Base-by-base conservation (phyloP, 805 yeast species). In the Candida silvatica region DNA sequence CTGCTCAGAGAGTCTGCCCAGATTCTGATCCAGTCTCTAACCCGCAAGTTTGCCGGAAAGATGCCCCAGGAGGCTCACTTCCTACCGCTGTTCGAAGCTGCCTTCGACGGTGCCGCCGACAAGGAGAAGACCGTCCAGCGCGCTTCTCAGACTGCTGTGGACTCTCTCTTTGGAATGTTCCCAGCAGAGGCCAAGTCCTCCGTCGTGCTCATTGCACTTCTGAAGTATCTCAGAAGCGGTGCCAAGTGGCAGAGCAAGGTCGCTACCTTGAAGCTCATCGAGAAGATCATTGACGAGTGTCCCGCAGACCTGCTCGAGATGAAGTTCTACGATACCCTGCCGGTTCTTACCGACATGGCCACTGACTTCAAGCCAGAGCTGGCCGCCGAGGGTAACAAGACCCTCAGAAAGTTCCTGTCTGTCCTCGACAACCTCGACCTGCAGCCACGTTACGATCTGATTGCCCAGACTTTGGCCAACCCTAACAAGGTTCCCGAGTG, bases 351-450 rank as follows among this genome's bases (percentile, higher is more conserved):
- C 23, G 94, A 85, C 60, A 72, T 80, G 63, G 75, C 95, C 44
- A 90, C 94, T 38, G 98, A 90, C 58, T 86, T 92, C 72, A 90
- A 90, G 66, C 96, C 97, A 2, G 98, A 90, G 62, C 70, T 92
- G 38, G 87, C 96, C 19, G 78, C 81, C 48, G 85, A 76, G 39
- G 97, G 97, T 46, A 63, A 77, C 47, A 71, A 73, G 48, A 71
- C 85, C 12, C 67, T 87, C 58, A 69, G 71, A 29, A 69, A 69
- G 37, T 85, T 79, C 47, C 94, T 88, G 43, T 72, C 75, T 47
- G 80, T 85, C 31, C 69, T 92, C 48, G 98, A 92, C 61, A 92
- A 92, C 62, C 77, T 87, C 61, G 98, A 90, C 66, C 73, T 90
- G 51, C 74, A 78, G 35, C 87, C 92, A 47, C 82, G 95, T 56